A percentile compares a stretch with the other conserved stretches of the same genome.
phyloP scores from a whole-genome alignment of 1,284 basidiomycete genomes.

The Tilletia setariae region DNA sequence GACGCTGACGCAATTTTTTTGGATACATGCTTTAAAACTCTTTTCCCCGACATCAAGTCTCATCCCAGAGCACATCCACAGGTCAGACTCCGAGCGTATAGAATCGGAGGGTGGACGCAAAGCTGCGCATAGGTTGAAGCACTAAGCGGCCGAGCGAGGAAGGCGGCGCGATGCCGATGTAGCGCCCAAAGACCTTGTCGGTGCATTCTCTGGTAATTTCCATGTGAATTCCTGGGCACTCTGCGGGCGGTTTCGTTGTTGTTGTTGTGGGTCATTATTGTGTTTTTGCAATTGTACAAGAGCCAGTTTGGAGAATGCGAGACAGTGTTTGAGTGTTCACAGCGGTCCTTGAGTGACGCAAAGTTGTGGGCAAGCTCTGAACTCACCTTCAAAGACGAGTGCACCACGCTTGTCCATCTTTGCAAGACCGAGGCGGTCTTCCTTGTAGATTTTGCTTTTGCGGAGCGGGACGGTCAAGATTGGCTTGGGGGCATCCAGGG shows the following conservation, averaged over 20 bases:
- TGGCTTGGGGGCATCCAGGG: not conserved
- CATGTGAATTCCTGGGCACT: slow-evolving; percentile 49
- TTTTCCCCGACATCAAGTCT: not conserved
- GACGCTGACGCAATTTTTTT: not conserved
- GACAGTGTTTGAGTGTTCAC: not conserved
- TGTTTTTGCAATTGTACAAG: not conserved
- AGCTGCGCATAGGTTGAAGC: not conserved
- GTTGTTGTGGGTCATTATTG: too few relatives aligned
- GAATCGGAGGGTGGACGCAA: not conserved
- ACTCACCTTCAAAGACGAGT: slow-evolving; percentile 38
- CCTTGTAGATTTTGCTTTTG: slow-evolving; percentile 70
- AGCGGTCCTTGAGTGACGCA: not conserved
- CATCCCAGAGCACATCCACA: slow-evolving; percentile 1
- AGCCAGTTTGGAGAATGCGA: not conserved
- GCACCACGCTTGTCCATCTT: slow-evolving; percentile 68
- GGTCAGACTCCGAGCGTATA: slow-evolving; percentile 3
- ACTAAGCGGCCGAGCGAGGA: slow-evolving; percentile 9
- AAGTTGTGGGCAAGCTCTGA: not conserved
- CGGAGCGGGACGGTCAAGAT: slow-evolving; percentile 64
- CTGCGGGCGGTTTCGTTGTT: not conserved
- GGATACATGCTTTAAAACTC: not conserved
- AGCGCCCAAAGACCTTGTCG: slow-evolving; percentile 44
- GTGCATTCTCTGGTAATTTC: slow-evolving; percentile 47
- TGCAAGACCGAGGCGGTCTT: slow-evolving; percentile 85
- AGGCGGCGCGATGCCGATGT: slow-evolving; percentile 36